A percentile compares a stretch with the other conserved stretches of the same genome.
Evolutionary conservation across 768 basidiomycete genomes (phyloP).

Genomic region (Sistotremastrum suecicum): DNA sequence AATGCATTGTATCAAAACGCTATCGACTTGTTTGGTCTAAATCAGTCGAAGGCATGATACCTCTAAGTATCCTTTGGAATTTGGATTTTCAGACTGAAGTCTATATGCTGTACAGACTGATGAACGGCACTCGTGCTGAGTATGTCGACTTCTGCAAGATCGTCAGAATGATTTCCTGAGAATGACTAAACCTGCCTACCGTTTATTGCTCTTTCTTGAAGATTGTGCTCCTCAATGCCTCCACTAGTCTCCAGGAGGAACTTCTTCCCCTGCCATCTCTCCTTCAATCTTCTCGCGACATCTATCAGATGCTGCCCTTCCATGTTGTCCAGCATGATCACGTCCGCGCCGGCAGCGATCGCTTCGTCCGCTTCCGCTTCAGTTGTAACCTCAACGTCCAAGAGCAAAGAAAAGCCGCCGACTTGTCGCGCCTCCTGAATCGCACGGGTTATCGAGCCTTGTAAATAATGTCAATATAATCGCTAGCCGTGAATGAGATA

Average conservation of each 20-base stretch:
- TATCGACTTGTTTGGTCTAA: slow-evolving; percentile 47
- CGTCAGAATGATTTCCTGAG: neutral
- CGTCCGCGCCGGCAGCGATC: slow-evolving; percentile 89
- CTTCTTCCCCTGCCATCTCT: slow-evolving; percentile 69
- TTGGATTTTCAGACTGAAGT: slow-evolving; percentile 95
- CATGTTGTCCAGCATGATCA: slow-evolving; percentile 93
- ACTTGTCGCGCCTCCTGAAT: slow-evolving; percentile 76
- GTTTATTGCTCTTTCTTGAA: slow-evolving; percentile 66
- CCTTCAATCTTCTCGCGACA: slow-evolving; percentile 57
- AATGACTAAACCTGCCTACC: slow-evolving; percentile 33
- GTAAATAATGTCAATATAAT: neutral
- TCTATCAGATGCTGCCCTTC: slow-evolving; percentile 56
- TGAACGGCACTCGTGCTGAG: slow-evolving; percentile 83
- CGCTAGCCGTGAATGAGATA: neutral
- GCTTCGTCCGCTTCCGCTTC: slow-evolving; percentile 92
- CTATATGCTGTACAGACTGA: slow-evolving; percentile 86
- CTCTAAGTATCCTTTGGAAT: slow-evolving; percentile 25
- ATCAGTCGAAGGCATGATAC: too few relatives aligned
- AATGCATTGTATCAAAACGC: slow-evolving; percentile 66
- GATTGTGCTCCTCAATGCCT: slow-evolving; percentile 80
- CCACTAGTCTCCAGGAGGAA: slow-evolving; percentile 92
- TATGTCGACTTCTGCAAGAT: slow-evolving; percentile 74
- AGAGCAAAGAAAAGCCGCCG: slow-evolving; percentile 79
- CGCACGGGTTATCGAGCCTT: slow-evolving; percentile 85
- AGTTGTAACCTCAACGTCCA: slow-evolving; percentile 87